phyloP scores from a whole-genome alignment of 2,329 filamentous ascomycete species.

The Botrytis hyacinthi region DNA sequence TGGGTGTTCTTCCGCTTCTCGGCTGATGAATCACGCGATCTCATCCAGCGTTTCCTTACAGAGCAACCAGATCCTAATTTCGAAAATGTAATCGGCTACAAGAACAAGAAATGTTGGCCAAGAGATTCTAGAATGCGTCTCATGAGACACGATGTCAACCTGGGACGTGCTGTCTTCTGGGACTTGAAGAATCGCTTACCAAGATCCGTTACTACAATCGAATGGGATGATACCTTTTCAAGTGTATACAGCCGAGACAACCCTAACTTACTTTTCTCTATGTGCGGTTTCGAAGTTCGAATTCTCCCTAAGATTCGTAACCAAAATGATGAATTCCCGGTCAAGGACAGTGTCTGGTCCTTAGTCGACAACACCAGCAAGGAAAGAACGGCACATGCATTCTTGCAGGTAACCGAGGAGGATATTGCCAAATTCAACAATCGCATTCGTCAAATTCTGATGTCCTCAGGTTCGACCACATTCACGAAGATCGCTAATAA shows the following conservation, averaged over 20 bases:
- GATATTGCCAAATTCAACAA: conserved; percentile 99
- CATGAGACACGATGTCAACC: conserved; percentile 98
- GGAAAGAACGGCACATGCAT: conserved; percentile 94
- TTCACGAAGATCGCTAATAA: conserved; percentile 99
- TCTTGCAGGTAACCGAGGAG: conserved; percentile 95
- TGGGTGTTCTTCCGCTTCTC: conserved; percentile 97
- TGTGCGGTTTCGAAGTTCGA: conserved; percentile 96
- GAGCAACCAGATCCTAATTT: conserved; percentile 99
- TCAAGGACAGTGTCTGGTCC: conserved; percentile 98
- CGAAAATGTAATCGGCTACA: conserved; percentile 98
- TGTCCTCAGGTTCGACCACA: conserved; percentile 98
- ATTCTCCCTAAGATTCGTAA: conserved; percentile 95
- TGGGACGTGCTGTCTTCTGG: conserved; percentile 97
- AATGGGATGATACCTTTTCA: conserved; percentile 98
- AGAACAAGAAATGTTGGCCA: conserved; percentile 99
- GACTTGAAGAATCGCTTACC: conserved; percentile 96
- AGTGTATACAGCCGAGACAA: conserved; percentile 98
- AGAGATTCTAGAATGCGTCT: conserved; percentile 95
- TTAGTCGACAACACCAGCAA: conserved; percentile 95
- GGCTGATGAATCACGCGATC: conserved; percentile 88
- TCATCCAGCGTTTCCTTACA: conserved; percentile 96
- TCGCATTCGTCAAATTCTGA: conserved; percentile 94
- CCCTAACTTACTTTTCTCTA: conserved; percentile 93
- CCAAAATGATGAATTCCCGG: conserved; percentile 91
- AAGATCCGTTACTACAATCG: conserved; percentile 91